phyloP scores from a whole-genome alignment of 768 basidiomycete species.

The Phaffia tasmanica region DNA sequence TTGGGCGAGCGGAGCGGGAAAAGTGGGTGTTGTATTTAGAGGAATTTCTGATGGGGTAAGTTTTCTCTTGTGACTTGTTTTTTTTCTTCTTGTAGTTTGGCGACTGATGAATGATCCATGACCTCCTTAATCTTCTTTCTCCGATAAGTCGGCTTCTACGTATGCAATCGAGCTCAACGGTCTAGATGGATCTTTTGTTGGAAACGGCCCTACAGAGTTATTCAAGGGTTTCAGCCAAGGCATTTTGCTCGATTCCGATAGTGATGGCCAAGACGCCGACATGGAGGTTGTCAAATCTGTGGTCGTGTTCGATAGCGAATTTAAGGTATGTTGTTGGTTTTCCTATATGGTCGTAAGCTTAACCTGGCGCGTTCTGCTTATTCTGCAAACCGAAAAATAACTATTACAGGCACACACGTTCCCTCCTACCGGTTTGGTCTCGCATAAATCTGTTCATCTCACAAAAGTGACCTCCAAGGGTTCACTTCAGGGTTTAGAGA shows the following conservation, averaged over 20 bases:
- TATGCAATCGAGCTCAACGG: not conserved
- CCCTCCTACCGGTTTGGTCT: conserved; percentile 26
- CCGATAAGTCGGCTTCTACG: not conserved
- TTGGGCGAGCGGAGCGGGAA: conserved; percentile 32
- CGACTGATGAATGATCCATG: not conserved
- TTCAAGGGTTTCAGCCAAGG: not conserved
- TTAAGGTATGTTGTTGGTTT: conserved; percentile 26
- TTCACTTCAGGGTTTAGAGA: not conserved
- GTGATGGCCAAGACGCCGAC: conserved; percentile 21
- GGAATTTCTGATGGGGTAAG: conserved; percentile 32
- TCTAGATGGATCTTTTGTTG: not conserved
- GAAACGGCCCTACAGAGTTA: not conserved
- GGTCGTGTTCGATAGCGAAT: conserved; percentile 30
- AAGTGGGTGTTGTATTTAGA: conserved; percentile 29
- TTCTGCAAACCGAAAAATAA: not conserved
- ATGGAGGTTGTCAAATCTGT: conserved; percentile 30
- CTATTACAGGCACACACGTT: conserved; percentile 34
- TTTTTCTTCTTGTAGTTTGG: not conserved
- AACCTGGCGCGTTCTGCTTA: not conserved
- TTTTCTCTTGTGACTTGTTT: not conserved
- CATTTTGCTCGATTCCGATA: not conserved
- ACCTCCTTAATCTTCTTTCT: not conserved
- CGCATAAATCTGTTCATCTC: not conserved
- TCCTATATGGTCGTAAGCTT: not conserved
- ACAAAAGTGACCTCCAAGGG: not conserved